phyloP scores from a whole-genome alignment of 2,329 filamentous ascomycete genomes.

The Hymenoscyphus scutula region DNA sequence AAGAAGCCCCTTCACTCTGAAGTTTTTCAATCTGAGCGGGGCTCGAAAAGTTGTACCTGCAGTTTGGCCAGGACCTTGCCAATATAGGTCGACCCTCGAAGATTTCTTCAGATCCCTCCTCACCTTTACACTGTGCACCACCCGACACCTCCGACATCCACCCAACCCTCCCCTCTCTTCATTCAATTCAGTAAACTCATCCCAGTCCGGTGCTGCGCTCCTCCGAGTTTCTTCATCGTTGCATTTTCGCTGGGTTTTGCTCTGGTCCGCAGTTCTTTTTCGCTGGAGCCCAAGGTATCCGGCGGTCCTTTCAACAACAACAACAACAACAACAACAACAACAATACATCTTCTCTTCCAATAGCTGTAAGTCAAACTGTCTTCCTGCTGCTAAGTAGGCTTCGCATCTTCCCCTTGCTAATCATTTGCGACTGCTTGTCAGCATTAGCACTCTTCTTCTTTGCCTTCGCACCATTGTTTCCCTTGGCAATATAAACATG shows the following conservation, averaged over 20 bases:
- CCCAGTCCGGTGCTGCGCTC: not conserved
- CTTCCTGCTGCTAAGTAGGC: not conserved
- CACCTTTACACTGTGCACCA: conserved; percentile 3
- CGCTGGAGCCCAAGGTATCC: not conserved
- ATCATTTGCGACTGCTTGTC: not conserved
- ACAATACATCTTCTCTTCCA: not conserved
- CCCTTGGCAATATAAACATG: not conserved
- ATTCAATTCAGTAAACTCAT: not conserved
- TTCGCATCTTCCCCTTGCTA: not conserved
- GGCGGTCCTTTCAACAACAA: not conserved
- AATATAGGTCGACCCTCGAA: not conserved
- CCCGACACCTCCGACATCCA: not conserved
- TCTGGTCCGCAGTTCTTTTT: not conserved
- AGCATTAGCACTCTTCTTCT: not conserved
- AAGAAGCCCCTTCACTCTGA: too few species aligned
- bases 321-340: not conserved
- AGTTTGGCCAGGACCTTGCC: not conserved
- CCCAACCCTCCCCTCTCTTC: not conserved
- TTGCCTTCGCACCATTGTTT: not conserved
- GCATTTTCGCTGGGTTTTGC: not conserved
- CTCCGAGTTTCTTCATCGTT: not conserved
- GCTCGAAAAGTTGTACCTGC: not conserved
- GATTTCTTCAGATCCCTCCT: not conserved
- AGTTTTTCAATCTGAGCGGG: too few species aligned
- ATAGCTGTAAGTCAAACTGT: not conserved